Percentiles rank a stretch among this genome's conserved stretches.
These are phyloP conservation scores for Russula vinacea DNA, from an alignment of 768 basidiomycete genomes.

Conservation along the genomic window DNA sequence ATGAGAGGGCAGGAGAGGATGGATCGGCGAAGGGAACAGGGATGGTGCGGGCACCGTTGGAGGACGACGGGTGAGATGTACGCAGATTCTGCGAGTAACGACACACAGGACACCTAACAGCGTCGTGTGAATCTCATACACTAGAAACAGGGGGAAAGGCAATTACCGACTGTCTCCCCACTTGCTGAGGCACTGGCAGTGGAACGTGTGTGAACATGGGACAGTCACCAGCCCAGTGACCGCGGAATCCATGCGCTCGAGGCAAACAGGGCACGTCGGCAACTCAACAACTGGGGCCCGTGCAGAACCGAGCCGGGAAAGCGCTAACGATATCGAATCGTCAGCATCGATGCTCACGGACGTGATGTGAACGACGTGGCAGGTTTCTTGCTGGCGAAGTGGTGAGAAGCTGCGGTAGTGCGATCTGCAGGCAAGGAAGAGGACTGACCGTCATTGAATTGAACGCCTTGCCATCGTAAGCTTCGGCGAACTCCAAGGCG, in stretches of 20 bases:
- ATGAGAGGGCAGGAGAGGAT: slow-evolving; percentile 47
- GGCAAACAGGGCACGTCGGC: slow-evolving; percentile 95
- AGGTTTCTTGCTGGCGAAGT: slow-evolving; percentile 70
- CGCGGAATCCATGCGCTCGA: slow-evolving; percentile 93
- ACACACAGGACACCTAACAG: slow-evolving; percentile 82
- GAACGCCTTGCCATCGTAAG: slow-evolving; percentile 88
- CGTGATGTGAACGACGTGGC: slow-evolving; percentile 80
- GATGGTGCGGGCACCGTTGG: slow-evolving; percentile 46
- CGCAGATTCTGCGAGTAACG: slow-evolving; percentile 86
- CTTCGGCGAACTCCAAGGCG: slow-evolving; percentile 79
- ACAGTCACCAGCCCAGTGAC: slow-evolving; percentile 95
- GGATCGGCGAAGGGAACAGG: slow-evolving; percentile 60
- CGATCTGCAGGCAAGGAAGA: not conserved
- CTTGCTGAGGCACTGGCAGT: slow-evolving; percentile 90
- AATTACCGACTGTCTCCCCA: slow-evolving; percentile 91
- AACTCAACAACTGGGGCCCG: slow-evolving; percentile 68
- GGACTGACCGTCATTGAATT: slow-evolving; percentile 77
- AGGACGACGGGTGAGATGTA: slow-evolving; percentile 66
- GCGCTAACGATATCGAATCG: slow-evolving; percentile 56
- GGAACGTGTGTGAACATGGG: slow-evolving; percentile 94
- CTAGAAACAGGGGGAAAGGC: not conserved
- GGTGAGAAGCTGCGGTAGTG: slow-evolving; percentile 12
- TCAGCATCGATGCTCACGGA: slow-evolving; percentile 70
- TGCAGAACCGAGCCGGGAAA: slow-evolving; percentile 52
- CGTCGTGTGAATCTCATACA: not conserved